Evolutionary conservation across 345 rosid species (phyloP).

Genomic region (Eucalyptus polyanthemos): DNA sequence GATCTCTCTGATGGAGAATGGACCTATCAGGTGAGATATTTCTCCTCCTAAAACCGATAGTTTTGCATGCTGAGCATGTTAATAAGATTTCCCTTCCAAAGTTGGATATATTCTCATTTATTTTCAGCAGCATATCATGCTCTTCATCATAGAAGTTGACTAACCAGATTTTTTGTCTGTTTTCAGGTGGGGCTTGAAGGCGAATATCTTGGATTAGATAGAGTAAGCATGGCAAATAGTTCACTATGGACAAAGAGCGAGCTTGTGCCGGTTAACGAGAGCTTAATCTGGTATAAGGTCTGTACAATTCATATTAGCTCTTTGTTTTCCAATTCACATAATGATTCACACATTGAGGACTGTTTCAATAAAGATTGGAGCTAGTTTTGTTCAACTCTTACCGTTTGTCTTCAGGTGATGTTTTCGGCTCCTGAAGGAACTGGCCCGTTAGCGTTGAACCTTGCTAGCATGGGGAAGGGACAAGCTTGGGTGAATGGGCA

Average conservation of each 20-base stretch:
- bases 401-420: conserved; percentile 4
- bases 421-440: conserved; percentile 33
- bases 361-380: background rate
- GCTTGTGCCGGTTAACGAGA: conserved; percentile 21
- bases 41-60: background rate
- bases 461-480: conserved; percentile 59
- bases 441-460: conserved; percentile 41
- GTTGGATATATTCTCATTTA: background rate
- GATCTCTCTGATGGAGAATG: conserved; percentile 28
- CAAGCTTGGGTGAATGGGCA: conserved; percentile 63
- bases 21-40: conserved; percentile 41
- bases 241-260: conserved; percentile 31
- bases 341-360: background rate
- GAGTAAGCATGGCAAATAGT: conserved; percentile 27
- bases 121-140: background rate
- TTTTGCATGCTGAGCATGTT: background rate
- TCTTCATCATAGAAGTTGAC: background rate
- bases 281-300: conserved; percentile 66
- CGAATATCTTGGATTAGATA: conserved; percentile 36
- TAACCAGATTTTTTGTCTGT: background rate
- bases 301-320: background rate
- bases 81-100: background rate
- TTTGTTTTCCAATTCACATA: too few relatives aligned
- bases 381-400: background rate
- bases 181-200: conserved; percentile 55